Evolutionary conservation across 139 green algal genomes (phyloP).

Genomic region (Gonium pectorale): DNA sequence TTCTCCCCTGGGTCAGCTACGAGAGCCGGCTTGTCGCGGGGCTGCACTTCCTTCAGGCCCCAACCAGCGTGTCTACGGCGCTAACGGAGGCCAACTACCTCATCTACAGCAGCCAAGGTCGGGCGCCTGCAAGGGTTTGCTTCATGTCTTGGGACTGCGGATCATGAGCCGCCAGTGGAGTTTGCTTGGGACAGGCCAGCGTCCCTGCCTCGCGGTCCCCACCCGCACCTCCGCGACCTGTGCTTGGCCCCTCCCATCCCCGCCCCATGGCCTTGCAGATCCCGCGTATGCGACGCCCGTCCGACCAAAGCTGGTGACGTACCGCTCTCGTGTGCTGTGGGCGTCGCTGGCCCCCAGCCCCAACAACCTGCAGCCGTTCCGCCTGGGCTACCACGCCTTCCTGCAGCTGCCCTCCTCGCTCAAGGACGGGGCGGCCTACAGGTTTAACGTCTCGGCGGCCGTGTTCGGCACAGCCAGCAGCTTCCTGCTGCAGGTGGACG

Average conservation of each 20-base stretch:
- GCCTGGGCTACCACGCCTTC: slow-evolving; percentile 34
- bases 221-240: no score
- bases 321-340: slow-evolving; percentile 32
- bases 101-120: slow-evolving; percentile 2
- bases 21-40: slow-evolving; percentile 15
- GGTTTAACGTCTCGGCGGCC: not conserved
- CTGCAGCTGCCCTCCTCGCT: slow-evolving; percentile 9
- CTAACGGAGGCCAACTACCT: not conserved
- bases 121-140: not conserved
- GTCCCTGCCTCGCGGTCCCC: not conserved
- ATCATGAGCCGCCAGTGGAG: not conserved
- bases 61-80: not conserved
- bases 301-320: not conserved
- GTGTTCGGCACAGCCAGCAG: not conserved
- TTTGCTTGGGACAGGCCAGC: not conserved
- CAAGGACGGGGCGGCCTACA: not conserved
- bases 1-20: slow-evolving; percentile 16
- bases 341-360: not conserved
- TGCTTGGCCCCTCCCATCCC: no score
- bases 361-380: slow-evolving; percentile 8
- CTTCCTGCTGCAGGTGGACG: not conserved
- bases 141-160: not conserved
- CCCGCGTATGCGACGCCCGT: not conserved
- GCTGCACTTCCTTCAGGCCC: not conserved
- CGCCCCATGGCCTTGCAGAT: not conserved